Conservation (phyloP, 177 flowering plant genomes). For the Vitis hybrid region DNA sequence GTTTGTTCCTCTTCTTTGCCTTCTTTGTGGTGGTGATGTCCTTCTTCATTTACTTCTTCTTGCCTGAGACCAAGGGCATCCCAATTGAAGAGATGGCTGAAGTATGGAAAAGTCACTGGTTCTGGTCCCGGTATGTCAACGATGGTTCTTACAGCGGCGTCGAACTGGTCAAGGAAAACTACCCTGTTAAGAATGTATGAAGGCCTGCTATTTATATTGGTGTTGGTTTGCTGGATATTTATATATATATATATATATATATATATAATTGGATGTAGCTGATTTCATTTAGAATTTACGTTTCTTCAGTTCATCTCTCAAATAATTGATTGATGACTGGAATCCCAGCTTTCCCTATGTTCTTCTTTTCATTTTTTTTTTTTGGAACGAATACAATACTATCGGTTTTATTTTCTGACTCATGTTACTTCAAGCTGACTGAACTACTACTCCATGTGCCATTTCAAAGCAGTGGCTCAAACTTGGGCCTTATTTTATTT, state of each 20-base stretch:
- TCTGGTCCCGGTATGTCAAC: conserved; percentile 42
- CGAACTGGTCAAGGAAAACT: conserved; percentile 24
- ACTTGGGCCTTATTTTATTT: too few relatives aligned
- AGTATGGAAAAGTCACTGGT: conserved; percentile 62
- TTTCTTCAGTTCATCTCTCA: neutral
- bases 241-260: neutral
- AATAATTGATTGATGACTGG: neutral
- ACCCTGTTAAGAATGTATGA: conserved; percentile 11
- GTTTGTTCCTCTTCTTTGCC: conserved; percentile 57
- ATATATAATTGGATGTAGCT: too few relatives aligned
- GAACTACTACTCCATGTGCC: too few relatives aligned
- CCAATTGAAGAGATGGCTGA: conserved; percentile 56
- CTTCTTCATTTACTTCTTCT: conserved; percentile 38
- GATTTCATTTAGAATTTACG: too few relatives aligned
- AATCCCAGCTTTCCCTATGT: neutral
- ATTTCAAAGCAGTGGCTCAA: too few relatives aligned
- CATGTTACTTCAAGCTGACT: neutral
- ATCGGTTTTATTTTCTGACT: neutral
- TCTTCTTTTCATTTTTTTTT: neutral
- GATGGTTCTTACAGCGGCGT: conserved; percentile 10
- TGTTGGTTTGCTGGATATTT: too few relatives aligned
- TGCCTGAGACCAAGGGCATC: conserved; percentile 57
- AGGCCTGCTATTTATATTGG: neutral
- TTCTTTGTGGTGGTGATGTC: conserved; percentile 54
- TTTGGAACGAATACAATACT: neutral